A percentile compares a stretch with the other conserved stretches of the same genome.
phyloP scores from a whole-genome alignment of 2,329 filamentous ascomycete genomes.

The Xylaria hypoxylon region DNA sequence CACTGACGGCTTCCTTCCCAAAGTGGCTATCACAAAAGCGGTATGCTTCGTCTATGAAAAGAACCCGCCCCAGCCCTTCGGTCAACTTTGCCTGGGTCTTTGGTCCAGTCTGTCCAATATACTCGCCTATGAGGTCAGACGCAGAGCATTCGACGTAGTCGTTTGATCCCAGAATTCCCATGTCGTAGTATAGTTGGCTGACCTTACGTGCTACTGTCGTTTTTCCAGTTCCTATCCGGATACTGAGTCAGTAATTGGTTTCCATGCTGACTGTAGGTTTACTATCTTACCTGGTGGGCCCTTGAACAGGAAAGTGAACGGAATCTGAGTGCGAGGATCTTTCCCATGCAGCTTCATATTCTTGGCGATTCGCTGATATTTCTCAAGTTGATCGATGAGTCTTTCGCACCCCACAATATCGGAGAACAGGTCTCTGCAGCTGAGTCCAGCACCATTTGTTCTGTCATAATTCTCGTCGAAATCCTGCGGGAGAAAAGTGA shows the following conservation, averaged over 20 bases:
- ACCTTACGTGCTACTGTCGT: constrained; percentile 76
- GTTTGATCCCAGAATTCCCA: constrained; percentile 72
- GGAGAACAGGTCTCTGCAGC: constrained; percentile 7
- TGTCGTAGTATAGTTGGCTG: constrained; percentile 79
- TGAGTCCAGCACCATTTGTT: neutral
- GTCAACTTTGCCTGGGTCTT: constrained; percentile 66
- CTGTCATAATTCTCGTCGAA: constrained; percentile 16
- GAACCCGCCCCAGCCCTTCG: constrained; percentile 69
- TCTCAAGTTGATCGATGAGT: constrained; percentile 52
- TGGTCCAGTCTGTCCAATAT: constrained; percentile 69
- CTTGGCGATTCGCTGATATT: constrained; percentile 60
- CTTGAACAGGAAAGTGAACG: constrained; percentile 69
- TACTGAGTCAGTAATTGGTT: constrained; percentile 26
- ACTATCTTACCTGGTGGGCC: constrained; percentile 64
- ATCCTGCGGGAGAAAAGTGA: constrained; percentile 17
- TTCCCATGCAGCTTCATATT: constrained; percentile 58
- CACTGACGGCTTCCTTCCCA: constrained; percentile 66
- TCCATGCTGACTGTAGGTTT: neutral
- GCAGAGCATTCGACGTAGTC: constrained; percentile 76
- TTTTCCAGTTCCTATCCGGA: constrained; percentile 63
- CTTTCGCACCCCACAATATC: constrained; percentile 17
- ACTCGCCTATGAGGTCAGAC: constrained; percentile 75
- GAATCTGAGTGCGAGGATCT: constrained; percentile 63
- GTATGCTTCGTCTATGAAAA: constrained; percentile 81
- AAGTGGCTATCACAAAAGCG: constrained; percentile 68